These are phyloP conservation scores for Mortierella sp. DNA, from an alignment of 371 early-diverging fungal genomes.

Conservation along the genomic window DNA sequence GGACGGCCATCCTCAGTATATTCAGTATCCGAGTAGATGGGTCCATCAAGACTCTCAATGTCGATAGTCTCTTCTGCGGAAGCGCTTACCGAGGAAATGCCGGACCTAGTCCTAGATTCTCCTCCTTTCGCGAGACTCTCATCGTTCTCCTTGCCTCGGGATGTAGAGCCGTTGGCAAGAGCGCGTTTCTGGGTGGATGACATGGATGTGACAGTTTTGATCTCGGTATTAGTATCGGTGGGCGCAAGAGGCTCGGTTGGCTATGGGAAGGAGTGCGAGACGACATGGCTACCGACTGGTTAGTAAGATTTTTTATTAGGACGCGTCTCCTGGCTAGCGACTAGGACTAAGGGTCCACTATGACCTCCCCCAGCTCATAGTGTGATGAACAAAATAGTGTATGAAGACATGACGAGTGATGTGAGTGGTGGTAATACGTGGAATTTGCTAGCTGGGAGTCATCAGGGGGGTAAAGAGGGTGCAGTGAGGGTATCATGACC, in stretches of 20 bases:
- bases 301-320: constrained; percentile 8
- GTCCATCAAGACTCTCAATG: constrained; percentile 37
- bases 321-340: constrained; percentile 22
- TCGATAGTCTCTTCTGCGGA: constrained; percentile 40
- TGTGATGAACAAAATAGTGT: constrained; percentile 16
- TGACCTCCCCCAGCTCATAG: not conserved
- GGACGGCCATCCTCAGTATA: constrained; percentile 31
- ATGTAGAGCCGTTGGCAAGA: not conserved
- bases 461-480: constrained; percentile 13
- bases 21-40: constrained; percentile 27
- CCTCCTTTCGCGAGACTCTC: constrained; percentile 21
- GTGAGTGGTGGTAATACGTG: not conserved
- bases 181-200: constrained; percentile 27
- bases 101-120: constrained; percentile 1
- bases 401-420: constrained; percentile 36
- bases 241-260: constrained; percentile 43
- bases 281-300: not conserved
- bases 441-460: constrained; percentile 9
- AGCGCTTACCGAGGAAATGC: not conserved
- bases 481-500: constrained; percentile 8
- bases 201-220: constrained; percentile 6
- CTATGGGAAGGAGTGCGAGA: constrained; percentile 15
- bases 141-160: constrained; percentile 48
- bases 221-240: constrained; percentile 33
- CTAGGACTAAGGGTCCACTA: constrained; percentile 29